Base-by-base conservation (phyloP, 805 yeast genomes). In the Sugiyamaella marilandica region DNA sequence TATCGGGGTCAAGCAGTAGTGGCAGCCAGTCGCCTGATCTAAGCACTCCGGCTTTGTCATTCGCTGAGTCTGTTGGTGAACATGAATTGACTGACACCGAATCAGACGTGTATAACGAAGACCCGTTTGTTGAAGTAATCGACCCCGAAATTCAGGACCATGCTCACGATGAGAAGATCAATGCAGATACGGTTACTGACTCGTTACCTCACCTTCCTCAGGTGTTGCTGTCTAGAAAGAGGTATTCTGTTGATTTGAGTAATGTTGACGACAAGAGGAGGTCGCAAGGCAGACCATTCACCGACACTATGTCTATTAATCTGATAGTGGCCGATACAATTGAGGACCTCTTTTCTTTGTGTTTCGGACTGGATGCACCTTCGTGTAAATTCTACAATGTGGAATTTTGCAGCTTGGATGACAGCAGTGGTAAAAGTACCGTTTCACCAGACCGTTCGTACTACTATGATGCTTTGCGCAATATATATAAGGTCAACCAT, bases 261-360 rank as follows among this genome's bases (percentile, higher is more conserved):
- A 14, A 34, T 34, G 37, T 34, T 14, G 37, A 34, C 37, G 16
- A 8, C 16, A 34, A 34, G n/a, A 5, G 37, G 5, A 34, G 34
- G 44, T n/a, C n/a, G 5, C 59, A 56, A 33, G 59, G 59, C 10
- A 36, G 59, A 8, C 59, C 59, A n/a, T 56, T 56, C 41, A 55
- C 59, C 2, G 59, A 55, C 26, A 29, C 51, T 9, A 54, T 54
- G 57, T n/a, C 33, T 18, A 39, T 51, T 32, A 33, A 39, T 14
- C 35, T 55, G 2, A 34, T 33, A n/a, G 19, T 54, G 10, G 53
- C 51, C 4, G 31, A 32, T 13, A 19, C 26, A 2, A 39, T 52
- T 34, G 44, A 52, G 3, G 54, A 55, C 7, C 16, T 55, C 19
- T 41, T 50, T 24, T 13, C 37, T 21, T 10, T 10, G 14, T 13